Conservation (phyloP, 2,329 filamentous ascomycete species). For the Lachnellula cervina region DNA sequence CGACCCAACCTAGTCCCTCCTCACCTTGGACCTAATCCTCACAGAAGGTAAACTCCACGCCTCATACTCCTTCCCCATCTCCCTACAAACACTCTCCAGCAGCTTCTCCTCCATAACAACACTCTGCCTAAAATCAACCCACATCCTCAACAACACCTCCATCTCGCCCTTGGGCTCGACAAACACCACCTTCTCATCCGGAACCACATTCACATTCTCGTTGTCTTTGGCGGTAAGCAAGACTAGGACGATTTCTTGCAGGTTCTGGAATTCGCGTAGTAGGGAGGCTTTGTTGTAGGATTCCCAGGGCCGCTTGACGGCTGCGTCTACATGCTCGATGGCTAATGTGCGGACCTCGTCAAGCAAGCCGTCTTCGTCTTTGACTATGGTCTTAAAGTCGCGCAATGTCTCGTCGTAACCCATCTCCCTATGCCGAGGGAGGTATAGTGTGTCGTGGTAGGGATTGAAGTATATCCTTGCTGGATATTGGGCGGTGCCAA, state of each 20-base stretch:
- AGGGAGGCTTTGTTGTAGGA: constrained; percentile 46
- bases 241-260: constrained; percentile 26
- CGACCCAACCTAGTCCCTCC: neutral
- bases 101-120: constrained; percentile 25
- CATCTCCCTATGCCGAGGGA: constrained; percentile 33
- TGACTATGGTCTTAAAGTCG: constrained; percentile 37
- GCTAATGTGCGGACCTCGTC: constrained; percentile 38
- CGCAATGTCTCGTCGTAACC: constrained; percentile 34
- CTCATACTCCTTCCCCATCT: constrained; percentile 20
- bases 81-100: constrained; percentile 21
- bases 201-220: neutral
- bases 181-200: constrained; percentile 17
- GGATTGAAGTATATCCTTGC: constrained; percentile 20
- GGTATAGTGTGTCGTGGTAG: constrained; percentile 21
- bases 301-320: constrained; percentile 45
- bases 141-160: constrained; percentile 21
- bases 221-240: neutral
- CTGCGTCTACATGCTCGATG: constrained; percentile 42
- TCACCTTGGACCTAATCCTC: constrained; percentile 16
- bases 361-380: constrained; percentile 25
- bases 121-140: constrained; percentile 26
- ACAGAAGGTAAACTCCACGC: constrained; percentile 22
- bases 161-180: constrained; percentile 15
- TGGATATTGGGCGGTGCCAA: constrained; percentile 25
- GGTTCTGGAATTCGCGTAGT: constrained; percentile 37